phyloP scores from a whole-genome alignment of 768 basidiomycete species.

The Dentipellis fragilis region DNA sequence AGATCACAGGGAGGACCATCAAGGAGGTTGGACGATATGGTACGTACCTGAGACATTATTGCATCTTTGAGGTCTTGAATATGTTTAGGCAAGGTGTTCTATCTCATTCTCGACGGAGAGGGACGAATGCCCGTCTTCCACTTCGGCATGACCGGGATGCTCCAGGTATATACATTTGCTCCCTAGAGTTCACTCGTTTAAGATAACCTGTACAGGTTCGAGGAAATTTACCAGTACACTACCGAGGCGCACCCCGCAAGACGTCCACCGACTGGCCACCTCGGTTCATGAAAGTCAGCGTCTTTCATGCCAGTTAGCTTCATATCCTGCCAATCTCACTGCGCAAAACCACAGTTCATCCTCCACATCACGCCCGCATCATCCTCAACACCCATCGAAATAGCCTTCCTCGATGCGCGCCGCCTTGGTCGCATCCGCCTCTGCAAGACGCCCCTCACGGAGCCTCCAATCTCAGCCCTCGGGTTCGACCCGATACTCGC shows the following conservation, averaged over 20 bases:
- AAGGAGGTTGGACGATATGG: slow-evolving; percentile 45
- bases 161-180: slow-evolving; percentile 34
- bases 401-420: slow-evolving; percentile 67
- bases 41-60: slow-evolving; percentile 12
- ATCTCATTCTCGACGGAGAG: slow-evolving; percentile 48
- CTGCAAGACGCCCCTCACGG: slow-evolving; percentile 41
- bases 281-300: slow-evolving; percentile 48
- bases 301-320: not conserved
- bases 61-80: not conserved
- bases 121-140: slow-evolving; percentile 63
- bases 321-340: not conserved
- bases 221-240: slow-evolving; percentile 38
- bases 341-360: slow-evolving; percentile 37
- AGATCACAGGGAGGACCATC: slow-evolving; percentile 40
- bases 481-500: slow-evolving; percentile 72
- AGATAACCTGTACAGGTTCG: slow-evolving; percentile 29
- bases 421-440: slow-evolving; percentile 64
- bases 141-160: slow-evolving; percentile 83
- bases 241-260: slow-evolving; percentile 34
- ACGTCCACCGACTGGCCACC: slow-evolving; percentile 51
- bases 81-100: slow-evolving; percentile 53
- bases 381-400: slow-evolving; percentile 27
- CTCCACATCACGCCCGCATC: slow-evolving; percentile 36
- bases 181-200: not conserved
- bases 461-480: slow-evolving; percentile 61